A percentile compares a stretch with the other conserved stretches of the same genome.
Evolutionary conservation across 139 green algal genomes (phyloP).

Genomic region (Micractinium conductrix): DNA sequence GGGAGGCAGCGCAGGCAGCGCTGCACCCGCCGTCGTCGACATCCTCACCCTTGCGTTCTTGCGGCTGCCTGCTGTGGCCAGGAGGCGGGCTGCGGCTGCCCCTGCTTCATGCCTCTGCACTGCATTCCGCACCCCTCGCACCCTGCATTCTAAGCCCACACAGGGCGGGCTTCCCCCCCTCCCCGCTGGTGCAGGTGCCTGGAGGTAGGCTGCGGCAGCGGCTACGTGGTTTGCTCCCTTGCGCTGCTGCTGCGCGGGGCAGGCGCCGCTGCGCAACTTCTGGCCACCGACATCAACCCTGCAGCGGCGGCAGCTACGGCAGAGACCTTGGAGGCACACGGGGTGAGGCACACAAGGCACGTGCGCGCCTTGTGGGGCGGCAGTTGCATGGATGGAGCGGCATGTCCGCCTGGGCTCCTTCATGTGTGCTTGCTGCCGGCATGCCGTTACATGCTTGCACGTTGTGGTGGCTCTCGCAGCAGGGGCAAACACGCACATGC

Average conservation of each 20-base stretch:
- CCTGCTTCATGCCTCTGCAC: background rate
- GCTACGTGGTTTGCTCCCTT: conserved; percentile 84
- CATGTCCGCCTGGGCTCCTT: background rate
- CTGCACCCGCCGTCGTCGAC: background rate
- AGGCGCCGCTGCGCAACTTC: conserved; percentile 13
- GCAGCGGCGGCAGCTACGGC: background rate
- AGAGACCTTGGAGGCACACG: background rate
- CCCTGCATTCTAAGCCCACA: too few relatives aligned
- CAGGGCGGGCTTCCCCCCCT: background rate
- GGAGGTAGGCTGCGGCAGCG: conserved; percentile 87
- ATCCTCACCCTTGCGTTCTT: background rate
- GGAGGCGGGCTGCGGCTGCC: background rate
- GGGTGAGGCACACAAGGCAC: too few relatives aligned
- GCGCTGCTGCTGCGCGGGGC: conserved; percentile 62
- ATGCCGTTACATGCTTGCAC: background rate
- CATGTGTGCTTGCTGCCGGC: background rate
- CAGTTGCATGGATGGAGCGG: too few relatives aligned
- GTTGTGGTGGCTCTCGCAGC: background rate
- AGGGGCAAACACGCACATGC: background rate
- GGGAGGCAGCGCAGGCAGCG: background rate
- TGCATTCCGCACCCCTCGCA: background rate
- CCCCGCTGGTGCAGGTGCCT: conserved; percentile 54
- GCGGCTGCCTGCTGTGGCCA: background rate
- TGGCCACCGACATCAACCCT: conserved; percentile 41
- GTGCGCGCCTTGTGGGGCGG: too few relatives aligned